These are phyloP conservation scores for Cryphonectria naterciae DNA, from an alignment of 2,329 filamentous ascomycete genomes.

Conservation along the genomic window DNA sequence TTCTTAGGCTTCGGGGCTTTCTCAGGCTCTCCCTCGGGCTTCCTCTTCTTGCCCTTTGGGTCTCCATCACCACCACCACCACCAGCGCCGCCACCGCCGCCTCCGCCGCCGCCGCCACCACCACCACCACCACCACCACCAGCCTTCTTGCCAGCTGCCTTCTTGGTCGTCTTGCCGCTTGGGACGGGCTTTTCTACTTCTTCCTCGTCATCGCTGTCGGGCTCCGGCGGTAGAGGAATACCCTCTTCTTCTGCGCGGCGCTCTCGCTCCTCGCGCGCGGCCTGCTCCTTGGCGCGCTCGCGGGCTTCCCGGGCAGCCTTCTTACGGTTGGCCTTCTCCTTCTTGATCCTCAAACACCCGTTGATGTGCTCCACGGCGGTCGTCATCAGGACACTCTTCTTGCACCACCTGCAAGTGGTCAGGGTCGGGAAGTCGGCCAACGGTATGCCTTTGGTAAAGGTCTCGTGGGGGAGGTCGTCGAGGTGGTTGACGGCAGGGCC, in stretches of 20 bases:
- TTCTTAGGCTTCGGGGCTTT: constrained; percentile 89
- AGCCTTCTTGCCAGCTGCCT: constrained; percentile 67
- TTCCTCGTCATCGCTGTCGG: constrained; percentile 55
- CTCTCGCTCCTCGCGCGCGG: constrained; percentile 58
- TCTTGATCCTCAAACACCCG: constrained; percentile 82
- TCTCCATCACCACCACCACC: constrained; percentile 51
- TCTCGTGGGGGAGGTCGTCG: constrained; percentile 75
- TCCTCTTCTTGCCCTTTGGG: constrained; percentile 76
- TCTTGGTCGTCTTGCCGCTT: constrained; percentile 56
- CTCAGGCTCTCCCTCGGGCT: constrained; percentile 75
- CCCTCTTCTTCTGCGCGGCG: constrained; percentile 54
- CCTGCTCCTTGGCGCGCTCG: constrained; percentile 67
- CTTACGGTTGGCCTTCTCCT: constrained; percentile 77
- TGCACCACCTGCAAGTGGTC: constrained; percentile 91
- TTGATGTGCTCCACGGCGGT: constrained; percentile 80
- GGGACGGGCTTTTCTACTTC: constrained; percentile 47
- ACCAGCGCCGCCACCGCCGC: constrained; percentile 35
- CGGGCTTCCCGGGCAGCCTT: constrained; percentile 74
- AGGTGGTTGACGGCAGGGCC: constrained; percentile 66
- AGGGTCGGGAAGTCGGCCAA: constrained; percentile 80
- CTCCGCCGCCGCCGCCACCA: no score
- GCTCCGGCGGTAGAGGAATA: constrained; percentile 45
- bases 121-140: constrained; percentile 54
- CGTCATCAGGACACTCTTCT: constrained; percentile 79
- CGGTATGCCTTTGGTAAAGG: constrained; percentile 80